Evolutionary conservation across 495 filamentous ascomycete species (phyloP).

Genomic region (Aspergillus avenaceus): DNA sequence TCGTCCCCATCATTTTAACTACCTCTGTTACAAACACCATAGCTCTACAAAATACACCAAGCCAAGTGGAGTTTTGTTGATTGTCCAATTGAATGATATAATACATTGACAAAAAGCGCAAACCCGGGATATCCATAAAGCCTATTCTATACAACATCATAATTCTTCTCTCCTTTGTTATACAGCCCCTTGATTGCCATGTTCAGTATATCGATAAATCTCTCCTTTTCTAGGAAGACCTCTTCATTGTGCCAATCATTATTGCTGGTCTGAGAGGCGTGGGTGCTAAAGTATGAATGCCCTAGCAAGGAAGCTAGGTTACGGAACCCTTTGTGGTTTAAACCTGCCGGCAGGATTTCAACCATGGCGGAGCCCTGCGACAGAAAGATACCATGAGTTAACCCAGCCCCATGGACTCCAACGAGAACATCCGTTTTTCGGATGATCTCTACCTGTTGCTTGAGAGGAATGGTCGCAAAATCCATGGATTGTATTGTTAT

Average conservation of each 20-base stretch:
- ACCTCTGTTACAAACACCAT: too few relatives aligned
- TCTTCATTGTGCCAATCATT: constrained; percentile 20
- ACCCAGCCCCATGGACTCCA: constrained; percentile 36
- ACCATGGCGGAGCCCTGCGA: constrained; percentile 26
- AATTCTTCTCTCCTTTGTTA: constrained; percentile 12
- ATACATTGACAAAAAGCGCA: too few relatives aligned
- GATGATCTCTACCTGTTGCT: constrained; percentile 28
- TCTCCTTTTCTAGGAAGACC: constrained; percentile 13
- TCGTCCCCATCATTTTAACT: too few relatives aligned
- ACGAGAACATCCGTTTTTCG: constrained; percentile 32
- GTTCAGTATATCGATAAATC: constrained; percentile 15
- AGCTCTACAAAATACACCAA: too few relatives aligned
- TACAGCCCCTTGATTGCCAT: constrained; percentile 17
- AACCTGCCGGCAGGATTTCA: constrained; percentile 30
- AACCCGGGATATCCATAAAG: too few relatives aligned
- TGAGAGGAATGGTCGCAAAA: constrained; percentile 28
- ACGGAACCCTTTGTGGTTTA: constrained; percentile 33
- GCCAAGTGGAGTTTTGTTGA: too few relatives aligned
- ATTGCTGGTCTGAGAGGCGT: constrained; percentile 5
- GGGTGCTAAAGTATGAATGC: constrained; percentile 27
- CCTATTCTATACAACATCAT: constrained; percentile 1
- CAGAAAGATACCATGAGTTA: constrained; percentile 37
- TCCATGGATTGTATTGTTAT: constrained; percentile 29
- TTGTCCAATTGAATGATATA: too few relatives aligned
- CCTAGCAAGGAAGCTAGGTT: constrained; percentile 27